Conservation (phyloP, 2,329 filamentous ascomycete species). For the Diplodia intermedia region DNA sequence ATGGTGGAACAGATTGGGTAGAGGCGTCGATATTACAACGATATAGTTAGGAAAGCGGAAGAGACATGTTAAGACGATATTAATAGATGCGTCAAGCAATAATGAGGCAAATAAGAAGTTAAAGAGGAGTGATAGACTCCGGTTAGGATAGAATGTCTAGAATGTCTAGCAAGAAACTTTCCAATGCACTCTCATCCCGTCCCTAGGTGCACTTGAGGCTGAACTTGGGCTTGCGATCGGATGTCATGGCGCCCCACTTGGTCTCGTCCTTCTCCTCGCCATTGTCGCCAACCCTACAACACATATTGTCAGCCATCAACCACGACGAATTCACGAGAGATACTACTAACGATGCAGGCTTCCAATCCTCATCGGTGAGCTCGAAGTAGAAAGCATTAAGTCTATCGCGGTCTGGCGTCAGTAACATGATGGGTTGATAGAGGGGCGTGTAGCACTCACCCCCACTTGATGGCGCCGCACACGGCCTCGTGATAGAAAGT, state of each 20-base stretch:
- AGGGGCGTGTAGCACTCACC: constrained; percentile 43
- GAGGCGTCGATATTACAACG: no score
- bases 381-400: constrained; percentile 74
- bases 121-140: no score
- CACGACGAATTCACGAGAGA: no score
- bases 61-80: no score
- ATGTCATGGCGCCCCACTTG: constrained; percentile 72
- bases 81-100: no score
- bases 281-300: constrained; percentile 61
- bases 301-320: no score
- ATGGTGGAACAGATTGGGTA: no score
- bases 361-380: constrained; percentile 76
- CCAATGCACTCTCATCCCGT: background rate
- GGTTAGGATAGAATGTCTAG: no score
- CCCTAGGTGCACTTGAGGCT: constrained; percentile 40
- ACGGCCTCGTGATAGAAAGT: constrained; percentile 68
- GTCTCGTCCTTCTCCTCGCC: constrained; percentile 68
- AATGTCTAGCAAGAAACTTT: no score
- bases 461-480: constrained; percentile 70
- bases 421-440: background rate
- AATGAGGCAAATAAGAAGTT: no score
- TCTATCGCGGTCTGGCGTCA: background rate
- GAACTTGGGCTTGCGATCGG: constrained; percentile 65
- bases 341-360: constrained; percentile 59
- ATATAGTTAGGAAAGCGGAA: no score